These are phyloP conservation scores for Hydrangea macrophylla DNA, from an alignment of 148 eudicot genomes.

Conservation along the genomic window DNA sequence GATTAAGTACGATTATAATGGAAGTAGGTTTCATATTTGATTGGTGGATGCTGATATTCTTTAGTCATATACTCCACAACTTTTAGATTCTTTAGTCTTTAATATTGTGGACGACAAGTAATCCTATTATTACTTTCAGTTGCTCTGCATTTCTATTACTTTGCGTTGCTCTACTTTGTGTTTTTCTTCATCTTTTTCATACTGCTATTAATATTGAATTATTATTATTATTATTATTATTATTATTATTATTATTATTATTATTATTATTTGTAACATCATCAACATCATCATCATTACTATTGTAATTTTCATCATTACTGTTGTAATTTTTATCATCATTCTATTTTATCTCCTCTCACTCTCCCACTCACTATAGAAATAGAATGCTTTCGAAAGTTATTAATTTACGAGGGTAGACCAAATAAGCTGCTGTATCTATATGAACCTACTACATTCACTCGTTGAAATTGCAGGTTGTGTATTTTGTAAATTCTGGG, in stretches of 20 bases:
- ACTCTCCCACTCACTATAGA: no score
- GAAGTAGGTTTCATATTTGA: not conserved
- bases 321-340: no score
- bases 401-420: not conserved
- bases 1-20: not conserved
- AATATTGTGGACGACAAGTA: not conserved
- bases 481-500: conserved; percentile 96
- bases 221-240: no score
- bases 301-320: no score
- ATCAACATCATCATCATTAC: no score
- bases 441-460: not conserved
- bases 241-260: no score
- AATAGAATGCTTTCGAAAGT: not conserved
- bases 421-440: not conserved
- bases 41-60: not conserved
- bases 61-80: not conserved
- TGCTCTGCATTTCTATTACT: not conserved
- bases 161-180: not conserved
- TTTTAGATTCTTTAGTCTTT: not conserved
- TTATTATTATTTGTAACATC: no score
- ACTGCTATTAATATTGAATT: not conserved
- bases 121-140: not conserved
- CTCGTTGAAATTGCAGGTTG: conserved; percentile 62
- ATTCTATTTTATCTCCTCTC: no score
- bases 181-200: conserved; percentile 1